Base-by-base conservation (phyloP, 257 asterid species). In the Scutellaria baicalensis region DNA sequence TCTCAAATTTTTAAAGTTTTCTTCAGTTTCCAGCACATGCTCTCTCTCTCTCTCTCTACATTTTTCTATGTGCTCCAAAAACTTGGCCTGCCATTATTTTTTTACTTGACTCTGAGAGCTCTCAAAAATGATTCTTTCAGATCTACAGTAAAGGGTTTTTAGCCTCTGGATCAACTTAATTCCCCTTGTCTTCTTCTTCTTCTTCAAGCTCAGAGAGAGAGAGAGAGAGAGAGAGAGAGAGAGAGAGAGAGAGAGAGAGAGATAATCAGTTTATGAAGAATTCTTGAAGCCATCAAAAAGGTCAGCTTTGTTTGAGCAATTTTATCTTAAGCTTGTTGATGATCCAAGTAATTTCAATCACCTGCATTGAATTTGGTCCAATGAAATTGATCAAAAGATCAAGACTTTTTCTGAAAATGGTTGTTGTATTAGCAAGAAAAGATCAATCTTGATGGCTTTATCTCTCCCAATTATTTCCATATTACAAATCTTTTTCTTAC, bases 21-120 rank as follows among this genome's bases (percentile, higher is more conserved):
- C 31, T 36, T 48, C 57, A 52, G 60, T 51, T 55, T 52, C 35
- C 52, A 52, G 81, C 92, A 83, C 91, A 83, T 84, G 90, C 81
- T 57, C 70, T 81, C 83, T 87, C 84, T 64, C 76, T 76, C n/a
- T n/a, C 73, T 80, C 80, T 68, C 81, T 74, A 20, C 77, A 70
- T 85, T 83, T 27, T 81, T 70, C 68, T 73, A 64, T 81, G 59
- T 68, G 75, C 83, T 79, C 88, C 84, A 72, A 76, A 75, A 63
- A 62, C 58, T 64, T 61, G 75, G 71, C 68, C 75, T 76, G 49
- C 74, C 45, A 58, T 5, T 65, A 8, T 36, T 58, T 2, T 42
- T 49, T 76, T 68, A 77, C 59, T 85, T 83, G 91, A 81, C 76
- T 74, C 64, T 65, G 64, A 59, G 12, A 64, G 33, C 4, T 27